Base-by-base conservation (phyloP, 2,329 filamentous ascomycete genomes). In the Fusarium miscanthi region DNA sequence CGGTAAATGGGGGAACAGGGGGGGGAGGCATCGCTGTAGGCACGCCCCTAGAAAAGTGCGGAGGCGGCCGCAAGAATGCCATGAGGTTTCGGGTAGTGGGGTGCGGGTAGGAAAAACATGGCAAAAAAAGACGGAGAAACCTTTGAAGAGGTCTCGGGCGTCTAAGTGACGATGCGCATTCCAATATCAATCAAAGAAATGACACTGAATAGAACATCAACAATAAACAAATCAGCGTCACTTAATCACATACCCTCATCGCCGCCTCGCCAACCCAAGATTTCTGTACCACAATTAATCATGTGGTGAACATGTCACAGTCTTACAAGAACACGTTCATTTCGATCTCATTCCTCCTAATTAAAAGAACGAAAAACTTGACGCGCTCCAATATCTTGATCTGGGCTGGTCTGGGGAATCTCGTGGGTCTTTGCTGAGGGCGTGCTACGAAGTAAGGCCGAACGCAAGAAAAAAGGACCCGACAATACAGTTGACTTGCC, bases 361-460 rank as follows among this genome's bases (percentile, higher is more conserved):
- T 52, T 38, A 38, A 33, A 51, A 51, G 35, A 35, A 8, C 7
- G 27, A 33, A 51, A 72, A 76, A 53, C 41, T 66, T 64, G 59
- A 76, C 63, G 69, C 51, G 71, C 61, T 25, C 60, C 66, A 74
- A 73, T 69, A 63, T 79, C 77, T 75, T 57, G 53, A 31, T 61
- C 64, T 66, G 70, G 71, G 31, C 49, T 40, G 49, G 63, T 80
- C 78, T 74, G 79, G 79, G 79, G 79, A 80, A 79, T 42, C 49
- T 66, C 75, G 75, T 77, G 73, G 72, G 69, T 66, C 72, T 38
- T 27, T 41, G 54, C 45, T 60, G 54, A 60, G 52, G 59, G 68
- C 37, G 67, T 64, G 79, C 78, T 78, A 77, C 79, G 78, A 80
- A 70, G 78, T 79, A 80, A 78, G 69, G 79, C 79, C 78, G 70